Evolutionary conservation across 441 rosid species (phyloP).

Genomic region (Arabidopsis lyrata): DNA sequence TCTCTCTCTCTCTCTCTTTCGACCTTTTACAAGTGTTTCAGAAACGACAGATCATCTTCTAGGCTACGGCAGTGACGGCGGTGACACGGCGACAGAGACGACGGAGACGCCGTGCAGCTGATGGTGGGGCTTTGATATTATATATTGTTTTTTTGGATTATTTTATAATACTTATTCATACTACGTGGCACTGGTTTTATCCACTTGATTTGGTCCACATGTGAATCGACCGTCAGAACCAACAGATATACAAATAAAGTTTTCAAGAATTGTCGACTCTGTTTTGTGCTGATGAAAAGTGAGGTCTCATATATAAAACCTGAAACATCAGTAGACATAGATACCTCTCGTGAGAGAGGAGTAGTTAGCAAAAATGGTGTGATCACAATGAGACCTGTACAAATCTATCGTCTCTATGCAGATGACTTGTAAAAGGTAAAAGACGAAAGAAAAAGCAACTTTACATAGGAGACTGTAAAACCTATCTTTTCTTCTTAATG

Average conservation of each 20-base stretch:
- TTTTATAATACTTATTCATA: not conserved
- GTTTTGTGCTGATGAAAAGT: not conserved
- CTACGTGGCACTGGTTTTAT: not conserved
- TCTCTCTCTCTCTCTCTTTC: not conserved
- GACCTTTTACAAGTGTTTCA: not conserved
- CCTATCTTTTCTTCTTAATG: not conserved
- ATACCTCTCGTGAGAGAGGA: not conserved
- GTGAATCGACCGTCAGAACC: not conserved
- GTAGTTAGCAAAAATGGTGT: not conserved
- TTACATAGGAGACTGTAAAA: not conserved
- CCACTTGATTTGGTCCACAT: not conserved
- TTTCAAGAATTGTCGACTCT: not conserved
- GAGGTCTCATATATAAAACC: not conserved
- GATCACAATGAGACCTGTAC: not conserved
- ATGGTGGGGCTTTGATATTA: not conserved
- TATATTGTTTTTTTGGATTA: not conserved
- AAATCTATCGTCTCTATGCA: not conserved
- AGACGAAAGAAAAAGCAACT: not conserved
- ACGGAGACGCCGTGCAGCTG: not conserved
- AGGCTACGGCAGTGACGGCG: not conserved
- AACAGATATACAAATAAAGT: not conserved
- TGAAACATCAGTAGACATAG: slow-evolving; percentile 2
- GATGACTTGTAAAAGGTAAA: not conserved
- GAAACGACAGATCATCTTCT: not conserved
- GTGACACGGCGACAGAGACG: not conserved